phyloP scores from a whole-genome alignment of 1,284 basidiomycete genomes.

The Rhodotorula sp. region DNA sequence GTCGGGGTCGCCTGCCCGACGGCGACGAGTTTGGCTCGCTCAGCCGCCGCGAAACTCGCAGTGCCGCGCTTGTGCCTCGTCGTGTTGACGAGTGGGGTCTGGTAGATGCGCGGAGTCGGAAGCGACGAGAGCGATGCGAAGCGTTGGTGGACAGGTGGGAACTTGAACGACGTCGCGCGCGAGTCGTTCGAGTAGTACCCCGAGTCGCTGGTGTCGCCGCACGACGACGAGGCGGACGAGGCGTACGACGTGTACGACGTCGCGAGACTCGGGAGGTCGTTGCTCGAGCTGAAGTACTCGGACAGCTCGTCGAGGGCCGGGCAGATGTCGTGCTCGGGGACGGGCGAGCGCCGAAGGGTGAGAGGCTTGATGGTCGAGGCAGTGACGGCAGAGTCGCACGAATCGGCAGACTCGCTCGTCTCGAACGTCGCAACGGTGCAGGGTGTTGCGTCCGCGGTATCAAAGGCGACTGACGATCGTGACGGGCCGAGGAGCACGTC shows the following conservation, averaged over 20 bases:
- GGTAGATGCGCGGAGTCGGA: neutral
- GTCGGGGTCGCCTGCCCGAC: neutral
- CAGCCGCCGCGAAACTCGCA: constrained; percentile 20
- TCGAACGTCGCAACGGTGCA: neutral
- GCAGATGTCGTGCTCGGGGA: constrained; percentile 18
- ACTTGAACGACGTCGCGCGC: neutral
- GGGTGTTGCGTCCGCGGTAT: constrained; percentile 1
- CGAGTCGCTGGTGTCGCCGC: neutral
- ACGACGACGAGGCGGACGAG: neutral
- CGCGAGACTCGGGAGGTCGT: too few relatives aligned
- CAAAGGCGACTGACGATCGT: neutral
- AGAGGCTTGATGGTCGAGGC: neutral
- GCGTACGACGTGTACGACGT: neutral
- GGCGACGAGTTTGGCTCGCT: neutral
- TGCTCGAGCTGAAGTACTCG: constrained; percentile 25
- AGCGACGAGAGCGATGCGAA: neutral
- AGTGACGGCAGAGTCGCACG: neutral
- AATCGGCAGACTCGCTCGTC: neutral
- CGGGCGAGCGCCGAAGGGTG: neutral
- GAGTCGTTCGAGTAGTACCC: neutral
- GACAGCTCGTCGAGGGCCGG: constrained; percentile 36
- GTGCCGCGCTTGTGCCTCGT: neutral
- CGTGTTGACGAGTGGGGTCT: too few relatives aligned
- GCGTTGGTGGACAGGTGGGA: neutral
- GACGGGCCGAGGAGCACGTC: constrained; percentile 9